Base-by-base conservation (phyloP, 805 yeast genomes). In the Lipomyces mesembrius region DNA sequence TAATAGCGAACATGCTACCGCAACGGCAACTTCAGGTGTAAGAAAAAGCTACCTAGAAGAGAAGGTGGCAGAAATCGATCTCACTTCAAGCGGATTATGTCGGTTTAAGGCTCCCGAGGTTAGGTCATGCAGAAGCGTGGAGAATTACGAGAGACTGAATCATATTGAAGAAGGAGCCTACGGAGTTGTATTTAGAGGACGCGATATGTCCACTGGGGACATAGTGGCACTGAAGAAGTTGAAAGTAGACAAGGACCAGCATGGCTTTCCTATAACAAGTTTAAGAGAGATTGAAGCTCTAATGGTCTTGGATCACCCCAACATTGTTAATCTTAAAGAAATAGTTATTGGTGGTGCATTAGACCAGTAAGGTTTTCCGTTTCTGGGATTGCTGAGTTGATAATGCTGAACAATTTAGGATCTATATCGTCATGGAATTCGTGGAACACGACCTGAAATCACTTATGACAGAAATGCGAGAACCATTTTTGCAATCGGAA, bases 241-340 rank as follows among this genome's bases (percentile, higher is more conserved):
- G 59, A 81, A 86, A 53, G 79, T 84, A 3, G 68, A 68, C 86
- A 62, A 63, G 27, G 61, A 64, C 20, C 63, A 67, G 35, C 86
- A 85, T 64, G 91, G 90, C 20, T 86, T 88, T 72, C 89, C 91
- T 4, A 82, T 87, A 12, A 86, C 90, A 1, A 88, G 89, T 35
- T 80, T 88, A 76, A 79, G 91, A 60, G 91, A 88, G 74, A 86
- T 88, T 59, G 82, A 86, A 27, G 84, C 87, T 17, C 78, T 88
- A 76, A 83, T 82, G 72, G 79, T 78, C 65, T 75, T 87, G 27
- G 72, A 77, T 57, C 86, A 87, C 73, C 70, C 75, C n/a, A 85
- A 88, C 74, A 82, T 87, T 12, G 77, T 88, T 54, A 83, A 80
- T 61, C 79, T 88, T 54, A 69, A 79, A 20, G 89, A 86, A 66